Conservation (phyloP, 2,329 filamentous ascomycete species). For the Zalaria obscura region DNA sequence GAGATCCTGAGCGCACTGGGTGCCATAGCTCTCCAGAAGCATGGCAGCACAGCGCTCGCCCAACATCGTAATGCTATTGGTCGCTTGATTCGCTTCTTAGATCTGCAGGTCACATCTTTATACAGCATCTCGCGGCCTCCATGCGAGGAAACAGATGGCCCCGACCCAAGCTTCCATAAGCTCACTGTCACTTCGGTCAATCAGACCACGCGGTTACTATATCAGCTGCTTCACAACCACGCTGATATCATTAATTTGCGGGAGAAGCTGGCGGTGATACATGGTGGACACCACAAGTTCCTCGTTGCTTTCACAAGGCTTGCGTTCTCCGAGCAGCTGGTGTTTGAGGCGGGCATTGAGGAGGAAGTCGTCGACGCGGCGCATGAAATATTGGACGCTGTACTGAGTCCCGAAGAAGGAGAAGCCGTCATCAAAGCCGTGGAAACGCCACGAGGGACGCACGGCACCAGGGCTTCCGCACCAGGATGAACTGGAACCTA, state of each 20-base stretch:
- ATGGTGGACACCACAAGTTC: slow-evolving; percentile 68
- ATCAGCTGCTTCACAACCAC: slow-evolving; percentile 39
- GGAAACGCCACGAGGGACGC: slow-evolving; percentile 18
- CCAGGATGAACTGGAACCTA: not conserved
- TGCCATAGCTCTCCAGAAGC: slow-evolving; percentile 47
- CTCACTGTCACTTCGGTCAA: slow-evolving; percentile 40
- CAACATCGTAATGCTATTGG: slow-evolving; percentile 56
- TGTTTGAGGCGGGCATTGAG: slow-evolving; percentile 64
- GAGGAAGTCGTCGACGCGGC: slow-evolving; percentile 69
- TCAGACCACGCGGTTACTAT: slow-evolving; percentile 44
- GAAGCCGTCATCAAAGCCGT: slow-evolving; percentile 41
- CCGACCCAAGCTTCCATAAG: slow-evolving; percentile 17
- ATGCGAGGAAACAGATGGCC: not conserved
- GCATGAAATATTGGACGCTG: slow-evolving; percentile 65
- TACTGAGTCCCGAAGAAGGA: slow-evolving; percentile 66
- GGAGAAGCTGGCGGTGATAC: slow-evolving; percentile 53
- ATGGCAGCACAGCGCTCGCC: slow-evolving; percentile 53
- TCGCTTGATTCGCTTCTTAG: slow-evolving; percentile 58
- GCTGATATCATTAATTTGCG: slow-evolving; percentile 50
- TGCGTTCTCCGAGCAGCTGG: slow-evolving; percentile 69
- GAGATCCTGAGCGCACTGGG: slow-evolving; percentile 32
- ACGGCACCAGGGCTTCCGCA: not conserved
- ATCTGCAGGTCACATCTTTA: slow-evolving; percentile 53
- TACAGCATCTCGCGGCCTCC: slow-evolving; percentile 27
- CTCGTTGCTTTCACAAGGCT: slow-evolving; percentile 66